Conservation (phyloP, 305 asterid species). For the Fraxinus paxiana region DNA sequence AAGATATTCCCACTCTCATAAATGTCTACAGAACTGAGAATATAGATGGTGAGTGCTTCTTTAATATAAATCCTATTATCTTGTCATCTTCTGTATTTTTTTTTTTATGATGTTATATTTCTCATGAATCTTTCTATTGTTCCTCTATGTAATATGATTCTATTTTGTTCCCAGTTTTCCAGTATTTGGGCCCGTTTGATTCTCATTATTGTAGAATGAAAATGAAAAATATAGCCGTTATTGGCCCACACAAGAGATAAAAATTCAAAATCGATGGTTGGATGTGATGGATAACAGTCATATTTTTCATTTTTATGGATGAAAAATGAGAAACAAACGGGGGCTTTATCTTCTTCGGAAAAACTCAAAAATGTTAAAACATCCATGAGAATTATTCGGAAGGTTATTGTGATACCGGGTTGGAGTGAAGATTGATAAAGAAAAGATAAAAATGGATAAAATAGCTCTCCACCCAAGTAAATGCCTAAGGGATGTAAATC, state of each 20-base stretch:
- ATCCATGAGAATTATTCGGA: not conserved
- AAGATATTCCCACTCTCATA: conserved; percentile 29
- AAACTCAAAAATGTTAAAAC: not conserved
- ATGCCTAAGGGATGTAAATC: too few species aligned
- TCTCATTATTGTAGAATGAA: too few species aligned
- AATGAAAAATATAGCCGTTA: too few species aligned
- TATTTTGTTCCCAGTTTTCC: not conserved
- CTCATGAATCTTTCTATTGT: not conserved
- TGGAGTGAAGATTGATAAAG: too few species aligned
- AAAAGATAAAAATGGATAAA: too few species aligned
- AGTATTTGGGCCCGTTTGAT: not conserved
- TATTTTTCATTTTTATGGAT: too few species aligned
- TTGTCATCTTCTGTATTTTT: conserved; percentile 3
- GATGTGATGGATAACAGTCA: too few species aligned
- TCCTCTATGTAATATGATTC: not conserved
- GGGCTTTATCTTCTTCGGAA: not conserved
- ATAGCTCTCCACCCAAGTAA: too few species aligned
- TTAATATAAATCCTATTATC: conserved; percentile 5
- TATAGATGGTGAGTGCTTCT: conserved; percentile 44
- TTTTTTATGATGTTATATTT: not conserved
- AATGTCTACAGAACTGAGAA: conserved; percentile 38
- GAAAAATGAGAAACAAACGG: too few species aligned
- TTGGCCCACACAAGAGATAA: too few species aligned
- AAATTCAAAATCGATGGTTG: too few species aligned
- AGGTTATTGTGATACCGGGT: not conserved